phyloP scores from a whole-genome alignment of 176 grass and related monocot species.

The Melocanna baccifera region DNA sequence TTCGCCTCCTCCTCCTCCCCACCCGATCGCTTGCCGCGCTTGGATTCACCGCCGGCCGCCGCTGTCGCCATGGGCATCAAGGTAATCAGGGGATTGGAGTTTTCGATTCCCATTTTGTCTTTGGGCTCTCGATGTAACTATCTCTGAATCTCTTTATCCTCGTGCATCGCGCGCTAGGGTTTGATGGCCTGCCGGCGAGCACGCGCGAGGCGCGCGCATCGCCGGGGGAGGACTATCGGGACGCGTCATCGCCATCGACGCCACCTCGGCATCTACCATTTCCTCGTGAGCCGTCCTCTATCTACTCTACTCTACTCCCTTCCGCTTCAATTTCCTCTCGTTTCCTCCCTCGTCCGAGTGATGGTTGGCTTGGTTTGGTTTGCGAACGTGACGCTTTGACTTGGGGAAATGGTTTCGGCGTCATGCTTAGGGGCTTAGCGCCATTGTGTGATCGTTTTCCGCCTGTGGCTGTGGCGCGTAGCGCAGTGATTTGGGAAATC shows the following conservation, averaged over 20 bases:
- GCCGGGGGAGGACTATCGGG: conserved; percentile 67
- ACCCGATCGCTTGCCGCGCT: too few species aligned
- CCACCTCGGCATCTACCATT: conserved; percentile 93
- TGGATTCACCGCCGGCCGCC: neutral
- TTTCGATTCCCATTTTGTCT: neutral
- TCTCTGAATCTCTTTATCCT: neutral
- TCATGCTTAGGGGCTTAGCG: neutral
- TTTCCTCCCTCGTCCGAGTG: neutral
- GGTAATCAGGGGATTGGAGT: conserved; percentile 12
- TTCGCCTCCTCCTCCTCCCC: too few species aligned
- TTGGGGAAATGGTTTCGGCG: neutral
- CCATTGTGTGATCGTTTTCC: neutral
- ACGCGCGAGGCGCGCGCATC: conserved; percentile 52
- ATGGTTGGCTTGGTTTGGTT: neutral
- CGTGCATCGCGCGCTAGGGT: conserved; percentile 47
- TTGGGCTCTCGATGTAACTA: neutral
- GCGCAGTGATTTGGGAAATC: neutral
- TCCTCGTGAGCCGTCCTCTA: conserved; percentile 46
- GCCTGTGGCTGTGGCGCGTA: neutral
- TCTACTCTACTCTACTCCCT: neutral
- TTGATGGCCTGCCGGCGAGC: conserved; percentile 80
- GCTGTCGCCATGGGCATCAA: conserved; percentile 73
- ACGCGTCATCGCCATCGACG: conserved; percentile 75
- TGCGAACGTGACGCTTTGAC: neutral
- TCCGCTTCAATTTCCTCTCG: neutral